Evolutionary conservation across 306 rosid genomes (phyloP), one percentile per base, ranked within the genome.

Genomic region (Vigna reflexopilosa): DNA sequence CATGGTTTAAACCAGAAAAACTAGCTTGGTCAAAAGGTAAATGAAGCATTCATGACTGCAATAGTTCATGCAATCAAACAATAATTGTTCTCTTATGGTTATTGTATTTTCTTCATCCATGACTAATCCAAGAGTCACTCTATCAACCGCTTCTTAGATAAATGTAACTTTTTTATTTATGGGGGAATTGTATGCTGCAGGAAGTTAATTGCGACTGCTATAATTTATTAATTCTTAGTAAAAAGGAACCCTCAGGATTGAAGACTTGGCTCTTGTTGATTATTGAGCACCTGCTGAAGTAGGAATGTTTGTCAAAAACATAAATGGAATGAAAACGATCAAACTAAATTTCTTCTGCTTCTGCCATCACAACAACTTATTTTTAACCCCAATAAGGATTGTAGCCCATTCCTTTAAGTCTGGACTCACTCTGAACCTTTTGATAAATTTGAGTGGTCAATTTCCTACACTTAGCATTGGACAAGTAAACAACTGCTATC

Each of bases 401-500:
- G 9, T 77, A 38, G 54, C 72, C 67, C 83, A 72, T 77, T 26
- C 76, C 59, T 67, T 78, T 13, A 66, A 67, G 34, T 67, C 72
- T 66, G 77, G 50, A 45, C 50, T 45, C 72, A 72, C 67, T 17
- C 67, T 73, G 67, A 45, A 48, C 26, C 16, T 9, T 49, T 66
- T 67, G 67, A 72, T 47, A 32, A 40, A 76, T 77, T 55, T 64
- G 75, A 70, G 75, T 64, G 67, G 70, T 65, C 72, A 72, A 77
- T 56, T 57, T 77, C 50, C 56, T 64, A n/a, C 30, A 70, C 54
- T 70, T 62, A 70, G 49, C 32, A 65, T 62, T 61, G 81, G 58
- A 44, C 44, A n/a, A 36, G 62, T 48, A 76, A 76, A 30, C 45
- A 47, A 56, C 44, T 32, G 5, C 3, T 6, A 61, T 24, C 9